Evolutionary conservation across 176 grass and related monocot species (phyloP).

Genomic region (Oryza punctata): DNA sequence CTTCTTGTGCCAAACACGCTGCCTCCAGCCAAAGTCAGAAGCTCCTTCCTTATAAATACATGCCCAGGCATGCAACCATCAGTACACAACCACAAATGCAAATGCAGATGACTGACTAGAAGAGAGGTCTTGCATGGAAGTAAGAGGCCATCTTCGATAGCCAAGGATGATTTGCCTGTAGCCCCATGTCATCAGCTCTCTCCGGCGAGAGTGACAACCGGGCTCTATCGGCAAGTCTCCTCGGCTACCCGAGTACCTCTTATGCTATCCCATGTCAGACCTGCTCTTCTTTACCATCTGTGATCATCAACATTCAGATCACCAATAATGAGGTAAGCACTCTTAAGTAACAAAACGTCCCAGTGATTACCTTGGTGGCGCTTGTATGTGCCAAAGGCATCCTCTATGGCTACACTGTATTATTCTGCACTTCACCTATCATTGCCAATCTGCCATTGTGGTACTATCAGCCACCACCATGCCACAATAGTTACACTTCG

Average conservation of each 20-base stretch:
- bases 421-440: neutral
- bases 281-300: slow-evolving; percentile 12
- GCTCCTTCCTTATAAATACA: slow-evolving; percentile 29
- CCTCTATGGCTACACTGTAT: too few relatives aligned
- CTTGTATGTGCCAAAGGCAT: neutral
- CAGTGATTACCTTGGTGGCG: neutral
- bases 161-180: slow-evolving; percentile 65
- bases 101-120: neutral
- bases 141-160: slow-evolving; percentile 42
- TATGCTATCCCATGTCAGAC: slow-evolving; percentile 37
- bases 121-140: slow-evolving; percentile 31
- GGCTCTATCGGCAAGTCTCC: slow-evolving; percentile 34
- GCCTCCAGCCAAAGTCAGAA: neutral
- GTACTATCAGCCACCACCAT: neutral
- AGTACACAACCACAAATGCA: slow-evolving; percentile 6
- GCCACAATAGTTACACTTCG: neutral
- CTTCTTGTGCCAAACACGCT: slow-evolving; percentile 26
- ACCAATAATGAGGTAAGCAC: neutral
- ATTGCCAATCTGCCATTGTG: neutral
- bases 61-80: slow-evolving; percentile 12
- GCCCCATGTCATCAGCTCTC: slow-evolving; percentile 1
- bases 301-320: neutral
- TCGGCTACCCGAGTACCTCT: slow-evolving; percentile 42
- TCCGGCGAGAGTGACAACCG: neutral
- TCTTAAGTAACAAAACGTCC: neutral